Percentiles rank a stretch among this genome's conserved stretches.
These are phyloP conservation scores for Suhomyces chickasaworum DNA, from an alignment of 1,139 yeast genomes.

Conservation along the genomic window DNA sequence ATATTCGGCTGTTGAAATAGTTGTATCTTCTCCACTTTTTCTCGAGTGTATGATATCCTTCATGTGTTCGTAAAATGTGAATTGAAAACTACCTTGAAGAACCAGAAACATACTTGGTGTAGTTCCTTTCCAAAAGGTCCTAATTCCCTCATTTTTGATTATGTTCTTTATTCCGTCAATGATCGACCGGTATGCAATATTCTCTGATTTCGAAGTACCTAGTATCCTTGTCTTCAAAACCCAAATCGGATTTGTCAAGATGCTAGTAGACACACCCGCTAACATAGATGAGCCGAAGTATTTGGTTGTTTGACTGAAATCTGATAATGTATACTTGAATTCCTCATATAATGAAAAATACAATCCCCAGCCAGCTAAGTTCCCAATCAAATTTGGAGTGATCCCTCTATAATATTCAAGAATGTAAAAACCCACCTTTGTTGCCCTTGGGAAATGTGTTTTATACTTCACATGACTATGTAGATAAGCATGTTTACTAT, in stretches of 20 bases:
- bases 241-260: constrained; percentile 91
- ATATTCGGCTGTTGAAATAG: constrained; percentile 56
- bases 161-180: constrained; percentile 58
- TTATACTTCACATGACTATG: background rate
- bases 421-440: constrained; percentile 4
- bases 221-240: constrained; percentile 85
- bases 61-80: constrained; percentile 78
- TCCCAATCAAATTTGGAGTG: constrained; percentile 78
- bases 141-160: constrained; percentile 60
- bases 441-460: background rate
- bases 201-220: constrained; percentile 51
- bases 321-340: constrained; percentile 41
- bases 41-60: constrained; percentile 38
- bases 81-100: constrained; percentile 85
- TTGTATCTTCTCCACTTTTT: constrained; percentile 13
- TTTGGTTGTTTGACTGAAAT: constrained; percentile 27
- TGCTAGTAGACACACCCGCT: constrained; percentile 76
- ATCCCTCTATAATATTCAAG: constrained; percentile 70
- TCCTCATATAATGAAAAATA: constrained; percentile 76
- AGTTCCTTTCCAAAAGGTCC: constrained; percentile 81
- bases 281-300: constrained; percentile 41
- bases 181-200: constrained; percentile 59
- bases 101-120: constrained; percentile 82
- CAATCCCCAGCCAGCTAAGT: constrained; percentile 84
- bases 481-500: constrained; percentile 13